Conservation (phyloP, 75 land plant genomes). For the Gnetum montanum region DNA sequence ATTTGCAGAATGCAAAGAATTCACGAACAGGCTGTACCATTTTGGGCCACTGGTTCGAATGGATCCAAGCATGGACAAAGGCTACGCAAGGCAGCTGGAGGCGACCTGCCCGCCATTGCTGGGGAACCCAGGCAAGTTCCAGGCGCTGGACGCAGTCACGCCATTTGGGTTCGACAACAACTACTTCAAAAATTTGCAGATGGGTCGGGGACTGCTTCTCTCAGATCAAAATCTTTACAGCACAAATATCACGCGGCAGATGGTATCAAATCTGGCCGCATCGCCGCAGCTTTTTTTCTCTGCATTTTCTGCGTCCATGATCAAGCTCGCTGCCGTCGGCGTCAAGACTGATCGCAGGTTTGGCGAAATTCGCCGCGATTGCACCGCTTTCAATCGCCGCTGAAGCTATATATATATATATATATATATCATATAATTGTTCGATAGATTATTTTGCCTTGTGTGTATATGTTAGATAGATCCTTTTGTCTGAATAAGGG, state of each 20-base stretch:
- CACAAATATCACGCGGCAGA: background rate
- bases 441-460: too few relatives aligned
- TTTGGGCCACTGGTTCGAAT: background rate
- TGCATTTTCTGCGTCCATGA: conserved; percentile 5
- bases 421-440: too few relatives aligned
- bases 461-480: too few relatives aligned
- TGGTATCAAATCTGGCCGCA: background rate
- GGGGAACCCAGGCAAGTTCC: conserved; percentile 1
- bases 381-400: conserved; percentile 24
- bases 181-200: conserved; percentile 12
- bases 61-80: conserved; percentile 16
- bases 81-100: conserved; percentile 10
- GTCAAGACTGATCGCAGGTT: conserved; percentile 16
- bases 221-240: conserved; percentile 15
- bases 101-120: conserved; percentile 10
- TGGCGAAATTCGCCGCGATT: conserved; percentile 47
- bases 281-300: conserved; percentile 8
- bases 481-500: too few relatives aligned
- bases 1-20: conserved; percentile 9
- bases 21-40: conserved; percentile 16
- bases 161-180: conserved; percentile 15
- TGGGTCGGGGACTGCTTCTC: conserved; percentile 11
- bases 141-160: conserved; percentile 18
- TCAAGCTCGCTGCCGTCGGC: conserved; percentile 22
- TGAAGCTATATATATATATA: too few relatives aligned